A percentile compares a stretch with the other conserved stretches of the same genome.
Evolutionary conservation across 345 rosid species (phyloP).

Genomic region (Schrenkiella parvula): DNA sequence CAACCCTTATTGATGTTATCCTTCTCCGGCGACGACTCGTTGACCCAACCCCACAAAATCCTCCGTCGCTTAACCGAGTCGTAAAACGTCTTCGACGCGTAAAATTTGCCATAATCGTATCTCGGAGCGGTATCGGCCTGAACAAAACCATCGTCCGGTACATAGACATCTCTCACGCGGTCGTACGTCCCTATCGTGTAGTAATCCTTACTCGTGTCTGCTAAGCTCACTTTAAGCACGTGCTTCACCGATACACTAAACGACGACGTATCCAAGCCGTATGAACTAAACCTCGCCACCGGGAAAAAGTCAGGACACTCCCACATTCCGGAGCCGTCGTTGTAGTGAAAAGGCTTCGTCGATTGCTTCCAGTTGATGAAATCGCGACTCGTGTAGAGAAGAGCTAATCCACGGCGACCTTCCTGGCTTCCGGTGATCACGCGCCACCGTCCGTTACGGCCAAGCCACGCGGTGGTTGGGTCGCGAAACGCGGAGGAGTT

Average conservation of each 20-base stretch:
- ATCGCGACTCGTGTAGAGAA: slow-evolving; percentile 51
- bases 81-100: slow-evolving; percentile 68
- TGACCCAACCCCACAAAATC: slow-evolving; percentile 57
- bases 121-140: slow-evolving; percentile 48
- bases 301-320: slow-evolving; percentile 86
- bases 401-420: slow-evolving; percentile 39
- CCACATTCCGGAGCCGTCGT: slow-evolving; percentile 57
- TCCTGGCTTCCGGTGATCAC: slow-evolving; percentile 44
- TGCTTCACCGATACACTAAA: slow-evolving; percentile 34
- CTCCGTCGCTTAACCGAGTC: slow-evolving; percentile 44
- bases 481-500: slow-evolving; percentile 47
- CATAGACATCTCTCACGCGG: slow-evolving; percentile 28
- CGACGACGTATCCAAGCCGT: slow-evolving; percentile 21
- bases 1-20: slow-evolving; percentile 45
- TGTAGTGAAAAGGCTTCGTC: slow-evolving; percentile 47
- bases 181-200: slow-evolving; percentile 58
- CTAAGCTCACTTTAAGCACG: slow-evolving; percentile 56
- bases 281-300: slow-evolving; percentile 24
- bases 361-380: slow-evolving; percentile 46
- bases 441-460: slow-evolving; percentile 48
- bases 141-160: slow-evolving; percentile 38
- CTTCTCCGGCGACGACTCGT: slow-evolving; percentile 38
- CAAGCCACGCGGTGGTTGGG: slow-evolving; percentile 67
- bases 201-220: slow-evolving; percentile 43
- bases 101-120: slow-evolving; percentile 72